Evolutionary conservation across 805 yeast genomes (phyloP), one percentile per base, ranked within the genome.

Genomic region (Candida andamanensis): DNA sequence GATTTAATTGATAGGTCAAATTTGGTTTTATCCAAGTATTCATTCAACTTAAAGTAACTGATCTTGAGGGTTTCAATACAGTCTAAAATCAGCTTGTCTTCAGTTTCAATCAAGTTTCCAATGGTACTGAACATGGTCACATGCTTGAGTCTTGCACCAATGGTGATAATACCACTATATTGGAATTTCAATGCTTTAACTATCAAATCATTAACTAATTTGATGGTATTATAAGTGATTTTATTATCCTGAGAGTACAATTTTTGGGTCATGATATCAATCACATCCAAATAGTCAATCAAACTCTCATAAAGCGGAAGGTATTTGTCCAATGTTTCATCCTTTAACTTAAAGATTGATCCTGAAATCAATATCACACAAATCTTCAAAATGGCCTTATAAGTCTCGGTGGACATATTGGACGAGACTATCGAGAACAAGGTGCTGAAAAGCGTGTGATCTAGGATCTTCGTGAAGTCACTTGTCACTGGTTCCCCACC

Each of bases 141-240:
- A 39, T 62, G 67, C 42, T 69, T 69, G 37, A 76, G 58, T 39
- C 70, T 60, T 17, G 68, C 67, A 5, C 69, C 58, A 27, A 72
- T 54, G 8, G 68, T 58, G 18, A 72, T 60, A 29, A 73, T 53
- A 3, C 66, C 62, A 35, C 61, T 62, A 39, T 67, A 65, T 26
- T 60, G 49, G 35, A 63, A 58, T 31, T 63, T 63, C 33, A 68
- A 51, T 10, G 69, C 62, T 41, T 67, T 60, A 30, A 56, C 54
- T 17, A 72, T 56, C 35, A 72, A 50, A 36, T 67, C 72, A 13
- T 67, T 54, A 14, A 70, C 62, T 41, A 73, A 64, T 32, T 64
- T 68, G 20, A 71, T 63, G 18, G 72, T 60, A 36, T 54, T 63
- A 29, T 52, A 55, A 3, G 64, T 58, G 35, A 70, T 60, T 41